Conservation (phyloP, 805 yeast species). For the Saccharomycopsis sp. region DNA sequence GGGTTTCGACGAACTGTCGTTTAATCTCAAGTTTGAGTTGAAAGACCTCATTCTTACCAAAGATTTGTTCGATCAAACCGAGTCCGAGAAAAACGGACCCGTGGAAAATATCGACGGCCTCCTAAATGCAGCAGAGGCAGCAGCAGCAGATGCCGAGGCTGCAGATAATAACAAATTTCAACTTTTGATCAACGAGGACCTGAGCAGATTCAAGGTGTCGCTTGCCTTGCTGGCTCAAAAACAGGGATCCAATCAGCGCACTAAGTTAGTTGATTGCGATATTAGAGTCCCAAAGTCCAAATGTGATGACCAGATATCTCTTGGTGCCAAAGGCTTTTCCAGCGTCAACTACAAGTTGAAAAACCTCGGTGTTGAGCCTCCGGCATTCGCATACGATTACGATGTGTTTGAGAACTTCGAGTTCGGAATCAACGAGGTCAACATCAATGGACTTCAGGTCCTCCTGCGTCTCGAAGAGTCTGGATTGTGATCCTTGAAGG, state of each 20-base stretch:
- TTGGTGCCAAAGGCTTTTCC: neutral
- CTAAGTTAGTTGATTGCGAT: slow-evolving; percentile 2
- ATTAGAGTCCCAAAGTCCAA: neutral
- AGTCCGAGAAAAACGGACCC: neutral
- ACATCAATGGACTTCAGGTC: neutral
- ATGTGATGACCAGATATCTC: neutral
- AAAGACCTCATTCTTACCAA: slow-evolving; percentile 3
- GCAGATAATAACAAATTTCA: neutral
- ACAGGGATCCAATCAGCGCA: neutral
- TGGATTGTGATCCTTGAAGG: too few relatives aligned
- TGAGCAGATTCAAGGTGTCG: neutral
- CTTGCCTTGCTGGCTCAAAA: neutral
- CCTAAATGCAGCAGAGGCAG: neutral
- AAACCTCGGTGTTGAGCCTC: slow-evolving; percentile 8
- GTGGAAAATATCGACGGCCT: neutral
- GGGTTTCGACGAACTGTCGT: neutral
- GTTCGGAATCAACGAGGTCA: neutral
- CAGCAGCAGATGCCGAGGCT: neutral
- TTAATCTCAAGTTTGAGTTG: neutral
- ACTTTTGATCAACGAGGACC: slow-evolving; percentile 7
- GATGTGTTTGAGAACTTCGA: slow-evolving; percentile 10
- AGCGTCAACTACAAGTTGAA: neutral
- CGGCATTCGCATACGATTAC: slow-evolving; percentile 7
- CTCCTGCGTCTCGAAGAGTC: neutral
- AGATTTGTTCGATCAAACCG: slow-evolving; percentile 3